Evolutionary conservation across 352 stramenopile genomes (phyloP).

Genomic region (Globisporangium splendens): DNA sequence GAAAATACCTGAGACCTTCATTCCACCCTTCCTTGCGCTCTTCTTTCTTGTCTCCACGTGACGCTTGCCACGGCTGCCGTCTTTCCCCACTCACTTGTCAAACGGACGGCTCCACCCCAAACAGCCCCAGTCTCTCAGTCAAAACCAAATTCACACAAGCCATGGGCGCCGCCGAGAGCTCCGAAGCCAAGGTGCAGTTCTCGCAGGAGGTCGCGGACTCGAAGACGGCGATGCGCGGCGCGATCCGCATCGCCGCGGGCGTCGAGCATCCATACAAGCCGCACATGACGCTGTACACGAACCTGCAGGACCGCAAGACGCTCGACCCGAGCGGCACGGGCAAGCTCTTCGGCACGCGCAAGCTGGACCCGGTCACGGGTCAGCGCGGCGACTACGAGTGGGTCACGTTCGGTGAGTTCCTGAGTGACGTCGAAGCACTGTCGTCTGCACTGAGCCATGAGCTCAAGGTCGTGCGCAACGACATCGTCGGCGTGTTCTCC

Average conservation of each 20-base stretch:
- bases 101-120: neutral
- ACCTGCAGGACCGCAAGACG: conserved; percentile 34
- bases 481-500: conserved; percentile 64
- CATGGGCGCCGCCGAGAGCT: conserved; percentile 7
- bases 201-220: conserved; percentile 11
- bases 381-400: conserved; percentile 44
- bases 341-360: conserved; percentile 56
- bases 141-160: neutral
- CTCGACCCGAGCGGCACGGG: conserved; percentile 46
- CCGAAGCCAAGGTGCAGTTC: conserved; percentile 15
- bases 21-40: too few species aligned
- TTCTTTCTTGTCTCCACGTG: too few species aligned
- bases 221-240: conserved; percentile 13
- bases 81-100: neutral
- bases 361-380: conserved; percentile 29
- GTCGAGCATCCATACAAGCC: conserved; percentile 23
- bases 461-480: conserved; percentile 34
- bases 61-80: too few species aligned
- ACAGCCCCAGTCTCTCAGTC: neutral
- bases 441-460: conserved; percentile 33
- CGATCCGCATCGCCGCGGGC: conserved; percentile 17
- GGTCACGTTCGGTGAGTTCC: conserved; percentile 58
- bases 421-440: conserved; percentile 38
- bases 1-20: too few species aligned
- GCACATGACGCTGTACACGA: conserved; percentile 54